Percentiles rank a stretch among this genome's conserved stretches.
phyloP scores from a whole-genome alignment of 495 filamentous ascomycete genomes.

The Astrothelium macrocarpum region DNA sequence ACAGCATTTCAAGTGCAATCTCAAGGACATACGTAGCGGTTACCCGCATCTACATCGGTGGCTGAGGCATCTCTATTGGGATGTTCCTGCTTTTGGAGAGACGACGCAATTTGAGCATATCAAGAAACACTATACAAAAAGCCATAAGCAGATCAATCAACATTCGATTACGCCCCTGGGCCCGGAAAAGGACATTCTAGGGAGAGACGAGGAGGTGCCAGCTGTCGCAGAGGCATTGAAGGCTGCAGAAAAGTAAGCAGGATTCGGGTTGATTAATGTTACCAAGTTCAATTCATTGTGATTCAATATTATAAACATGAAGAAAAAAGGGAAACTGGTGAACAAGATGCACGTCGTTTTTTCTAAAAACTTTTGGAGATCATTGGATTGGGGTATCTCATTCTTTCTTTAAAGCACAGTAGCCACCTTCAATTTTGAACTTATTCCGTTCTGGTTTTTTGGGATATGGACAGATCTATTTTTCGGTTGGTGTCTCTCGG shows the following conservation, averaged over 20 bases:
- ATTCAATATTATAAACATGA: background rate
- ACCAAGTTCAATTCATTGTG: background rate
- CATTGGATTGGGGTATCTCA: background rate
- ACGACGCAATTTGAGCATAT: constrained; percentile 65
- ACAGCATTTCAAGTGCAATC: constrained; percentile 90
- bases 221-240: constrained; percentile 38
- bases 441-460: background rate
- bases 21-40: constrained; percentile 70
- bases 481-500: background rate
- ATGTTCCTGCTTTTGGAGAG: constrained; percentile 48
- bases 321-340: too few relatives aligned
- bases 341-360: background rate
- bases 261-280: background rate
- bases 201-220: constrained; percentile 50
- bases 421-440: background rate
- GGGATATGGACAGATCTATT: background rate
- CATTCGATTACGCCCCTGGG: constrained; percentile 54
- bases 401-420: background rate
- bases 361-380: background rate
- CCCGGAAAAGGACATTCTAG: constrained; percentile 52
- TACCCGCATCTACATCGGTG: constrained; percentile 59
- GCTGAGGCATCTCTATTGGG: constrained; percentile 62
- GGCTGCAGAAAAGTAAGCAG: constrained; percentile 1
- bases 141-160: constrained; percentile 59
- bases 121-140: constrained; percentile 63